Percentiles rank a stretch among this genome's conserved stretches.
These are phyloP conservation scores for Geosmithia morbida DNA, from an alignment of 2,329 filamentous ascomycete genomes.

Conservation along the genomic window DNA sequence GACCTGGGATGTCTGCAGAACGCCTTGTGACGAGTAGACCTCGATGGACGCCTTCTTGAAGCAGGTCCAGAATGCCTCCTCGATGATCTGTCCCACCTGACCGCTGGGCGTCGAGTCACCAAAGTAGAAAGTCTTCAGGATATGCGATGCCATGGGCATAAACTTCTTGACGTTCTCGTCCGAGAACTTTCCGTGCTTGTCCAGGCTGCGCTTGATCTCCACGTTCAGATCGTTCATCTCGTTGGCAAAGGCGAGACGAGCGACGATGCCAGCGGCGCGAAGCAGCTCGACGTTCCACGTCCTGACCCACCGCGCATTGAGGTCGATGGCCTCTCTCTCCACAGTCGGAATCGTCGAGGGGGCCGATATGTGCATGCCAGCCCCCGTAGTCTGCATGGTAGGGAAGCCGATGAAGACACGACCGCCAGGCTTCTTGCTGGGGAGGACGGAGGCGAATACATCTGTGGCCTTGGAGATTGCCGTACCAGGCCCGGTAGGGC, in stretches of 20 bases:
- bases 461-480: constrained; percentile 47
- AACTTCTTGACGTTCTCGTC: constrained; percentile 51
- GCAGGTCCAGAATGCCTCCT: constrained; percentile 92
- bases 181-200: constrained; percentile 36
- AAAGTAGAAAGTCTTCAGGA: constrained; percentile 77
- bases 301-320: constrained; percentile 89
- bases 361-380: constrained; percentile 86
- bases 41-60: constrained; percentile 74
- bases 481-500: constrained; percentile 28
- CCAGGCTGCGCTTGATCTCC: constrained; percentile 36
- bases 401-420: constrained; percentile 96
- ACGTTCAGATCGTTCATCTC: constrained; percentile 68
- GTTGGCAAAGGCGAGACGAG: constrained; percentile 72
- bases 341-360: constrained; percentile 95
- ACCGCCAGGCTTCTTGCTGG: constrained; percentile 66
- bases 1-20: constrained; percentile 71
- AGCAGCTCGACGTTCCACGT: constrained; percentile 95
- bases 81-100: constrained; percentile 72
- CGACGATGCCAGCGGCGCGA: constrained; percentile 77
- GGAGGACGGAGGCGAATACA: constrained; percentile 81
- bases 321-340: constrained; percentile 88
- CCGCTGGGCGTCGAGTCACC: constrained; percentile 79
- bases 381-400: constrained; percentile 90
- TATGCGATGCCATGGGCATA: constrained; percentile 68
- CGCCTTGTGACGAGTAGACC: constrained; percentile 74